Evolutionary conservation across 192 early-diverging fungal species (phyloP).

Genomic region (Linnemannia exigua): DNA sequence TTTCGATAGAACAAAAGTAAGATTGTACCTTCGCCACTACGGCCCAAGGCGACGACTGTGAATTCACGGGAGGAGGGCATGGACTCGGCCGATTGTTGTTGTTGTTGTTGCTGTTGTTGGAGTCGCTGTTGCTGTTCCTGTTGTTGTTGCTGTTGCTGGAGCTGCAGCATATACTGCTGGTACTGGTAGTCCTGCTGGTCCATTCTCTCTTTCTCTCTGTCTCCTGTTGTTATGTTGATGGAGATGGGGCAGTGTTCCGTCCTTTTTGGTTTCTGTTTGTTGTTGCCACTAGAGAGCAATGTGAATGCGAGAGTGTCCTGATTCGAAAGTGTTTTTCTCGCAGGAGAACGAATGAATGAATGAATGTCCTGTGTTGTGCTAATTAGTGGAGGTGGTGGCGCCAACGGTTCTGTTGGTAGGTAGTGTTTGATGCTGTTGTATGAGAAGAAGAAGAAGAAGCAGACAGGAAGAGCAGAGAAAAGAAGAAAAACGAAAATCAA

Average conservation of each 20-base stretch:
- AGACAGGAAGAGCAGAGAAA: not conserved
- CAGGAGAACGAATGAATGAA: not conserved
- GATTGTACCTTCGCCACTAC: slow-evolving; percentile 46
- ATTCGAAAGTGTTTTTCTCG: not conserved
- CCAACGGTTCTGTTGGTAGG: not conserved
- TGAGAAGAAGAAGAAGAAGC: not conserved
- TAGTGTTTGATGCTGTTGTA: not conserved
- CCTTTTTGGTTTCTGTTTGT: not conserved
- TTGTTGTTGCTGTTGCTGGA: slow-evolving; percentile 24
- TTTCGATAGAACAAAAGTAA: not conserved
- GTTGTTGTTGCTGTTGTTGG: slow-evolving; percentile 16
- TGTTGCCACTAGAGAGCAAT: not conserved
- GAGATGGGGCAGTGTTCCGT: not conserved
- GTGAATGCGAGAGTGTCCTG: not conserved
- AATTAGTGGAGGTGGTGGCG: not conserved
- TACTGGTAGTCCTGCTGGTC: slow-evolving; percentile 14
- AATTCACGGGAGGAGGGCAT: slow-evolving; percentile 34
- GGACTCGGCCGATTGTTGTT: slow-evolving; percentile 15
- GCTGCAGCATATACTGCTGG: slow-evolving; percentile 33
- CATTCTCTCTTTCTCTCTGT: not conserved
- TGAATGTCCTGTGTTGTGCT: not conserved
- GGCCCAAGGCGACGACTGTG: slow-evolving; percentile 47
- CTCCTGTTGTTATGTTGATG: not conserved
- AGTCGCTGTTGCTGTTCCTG: slow-evolving; percentile 21
- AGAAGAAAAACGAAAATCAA: not conserved